Evolutionary conservation across 2,329 filamentous ascomycete species (phyloP), one percentile per base, ranked within the genome.

Genomic region (Daldinia sp.): DNA sequence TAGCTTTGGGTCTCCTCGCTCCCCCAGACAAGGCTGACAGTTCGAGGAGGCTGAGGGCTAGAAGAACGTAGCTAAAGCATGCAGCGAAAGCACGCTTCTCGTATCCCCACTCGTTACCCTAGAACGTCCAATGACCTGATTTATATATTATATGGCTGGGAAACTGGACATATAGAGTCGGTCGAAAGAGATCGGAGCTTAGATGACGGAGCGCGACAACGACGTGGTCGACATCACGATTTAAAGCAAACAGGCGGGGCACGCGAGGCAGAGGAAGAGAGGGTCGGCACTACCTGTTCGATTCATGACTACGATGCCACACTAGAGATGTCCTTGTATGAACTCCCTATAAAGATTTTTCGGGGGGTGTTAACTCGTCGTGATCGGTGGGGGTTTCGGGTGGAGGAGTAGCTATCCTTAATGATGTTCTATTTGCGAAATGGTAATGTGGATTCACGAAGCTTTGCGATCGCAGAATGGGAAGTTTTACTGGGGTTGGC

Each of bases 261-360:
- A 74, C 69, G 68, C 68, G 74, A 76, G 72, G 74, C 70, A 73
- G 73, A 75, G 70, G 66, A 66, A 69, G 58, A 67, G 50, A 73
- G 68, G 69, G 66, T 72, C 51, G 75, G 75, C 67, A 76, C 79
- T 88, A 88, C 86, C 86, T 88, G 85, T 83, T 83, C 86, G 84
- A 79, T 88, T 88, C 86, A 88, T 88, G 77, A 79, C 83, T 79
- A 77, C 44, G 55, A 60, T 69, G 57, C 61, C 65, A 65, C 65
- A 23, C 54, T 53, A 15, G 58, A 71, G 62, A 66, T 39, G 41
- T 60, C 64, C 30, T 56, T 5, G 18, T 30, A 5, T 54, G 41
- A 50, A 42, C 33, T 60, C 67, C 66, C 42, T 62, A 41, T 30
- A 26, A n/a, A n/a, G 33, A 35, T 35, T 10, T 64, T 60, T 10